Evolutionary conservation across 345 rosid species (phyloP).

Genomic region (Noccaea caerulescens): DNA sequence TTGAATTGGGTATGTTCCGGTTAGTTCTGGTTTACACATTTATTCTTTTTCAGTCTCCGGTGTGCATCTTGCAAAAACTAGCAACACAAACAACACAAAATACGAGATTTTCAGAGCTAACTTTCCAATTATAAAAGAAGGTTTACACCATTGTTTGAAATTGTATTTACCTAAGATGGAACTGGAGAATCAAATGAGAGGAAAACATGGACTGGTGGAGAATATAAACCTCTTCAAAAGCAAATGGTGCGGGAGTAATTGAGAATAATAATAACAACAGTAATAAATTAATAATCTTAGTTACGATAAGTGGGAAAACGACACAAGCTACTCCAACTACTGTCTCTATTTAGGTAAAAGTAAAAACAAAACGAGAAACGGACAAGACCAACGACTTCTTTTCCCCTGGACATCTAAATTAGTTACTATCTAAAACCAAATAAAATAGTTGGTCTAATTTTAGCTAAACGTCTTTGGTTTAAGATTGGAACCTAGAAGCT

Average conservation of each 20-base stretch:
- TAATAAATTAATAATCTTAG: too few relatives aligned
- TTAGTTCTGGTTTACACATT: neutral
- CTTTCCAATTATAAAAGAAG: neutral
- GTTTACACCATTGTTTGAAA: neutral
- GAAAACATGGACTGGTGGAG: too few relatives aligned
- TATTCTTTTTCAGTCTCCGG: neutral
- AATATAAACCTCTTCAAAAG: too few relatives aligned
- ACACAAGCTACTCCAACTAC: too few relatives aligned
- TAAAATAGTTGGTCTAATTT: neutral
- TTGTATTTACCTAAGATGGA: neutral
- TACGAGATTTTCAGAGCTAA: neutral
- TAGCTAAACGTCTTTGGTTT: neutral
- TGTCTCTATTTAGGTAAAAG: neutral
- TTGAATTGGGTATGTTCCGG: conserved; percentile 9
- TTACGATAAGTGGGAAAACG: neutral
- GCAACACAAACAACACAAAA: neutral
- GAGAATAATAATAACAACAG: too few relatives aligned
- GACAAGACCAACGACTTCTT: neutral
- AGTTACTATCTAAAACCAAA: neutral
- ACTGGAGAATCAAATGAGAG: too few relatives aligned
- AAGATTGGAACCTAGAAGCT: too few relatives aligned
- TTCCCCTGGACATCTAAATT: neutral
- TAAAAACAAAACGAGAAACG: neutral
- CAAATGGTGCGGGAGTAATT: too few relatives aligned
- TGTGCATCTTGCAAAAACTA: neutral